Base-by-base conservation (phyloP, 2,329 filamentous ascomycete species). In the Phoma sp. region DNA sequence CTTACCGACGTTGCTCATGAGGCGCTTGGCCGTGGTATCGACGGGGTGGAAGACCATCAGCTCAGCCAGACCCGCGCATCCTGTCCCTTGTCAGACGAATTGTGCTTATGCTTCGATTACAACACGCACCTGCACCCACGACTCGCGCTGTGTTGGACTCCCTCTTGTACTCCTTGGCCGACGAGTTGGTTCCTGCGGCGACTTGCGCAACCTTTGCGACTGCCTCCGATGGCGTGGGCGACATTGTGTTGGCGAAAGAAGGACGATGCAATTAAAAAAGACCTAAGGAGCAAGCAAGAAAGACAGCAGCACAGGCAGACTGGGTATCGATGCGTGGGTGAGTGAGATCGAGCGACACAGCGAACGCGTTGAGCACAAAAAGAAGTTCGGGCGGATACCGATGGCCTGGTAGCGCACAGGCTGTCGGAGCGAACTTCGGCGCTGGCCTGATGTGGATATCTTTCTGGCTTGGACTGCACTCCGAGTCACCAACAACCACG, bases 1-100 rank as follows among this genome's bases (percentile, higher is more conserved):
- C 83, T 83, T 91, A 74, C 86, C 87, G 77, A 96, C 89, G 80
- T 99, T 97, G 86, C 92, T 97, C 95, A 99, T 99, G 79, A 99
- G 86, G 67, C 95, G 91, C 84, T 99, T 99, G 62, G 95, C 94
- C 71, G 96, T 97, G 45, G 95, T 99, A 80, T 99, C 95, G 76
- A 99, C 91, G 68, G 66, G 60, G 57, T 75, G 63, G 83, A 97
- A 97, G 76, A 97, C 87, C 72, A 92, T 87, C 72, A 97, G 83
- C 80, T 97, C 94, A 70, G 93, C 89, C 76, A 97, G 94, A 82
- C 93, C 93, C 73, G 93, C 92, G 73, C 88, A 91, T 73, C 93
- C 93, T 97, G 35, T 22, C 1, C 24, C 37, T n/a, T 13, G 49
- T 73, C 32, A 69, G 61, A 43, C 24, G 9, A n/a, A 39, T 21